Conservation (phyloP, 257 asterid genomes). For the Nicotiana undulata region DNA sequence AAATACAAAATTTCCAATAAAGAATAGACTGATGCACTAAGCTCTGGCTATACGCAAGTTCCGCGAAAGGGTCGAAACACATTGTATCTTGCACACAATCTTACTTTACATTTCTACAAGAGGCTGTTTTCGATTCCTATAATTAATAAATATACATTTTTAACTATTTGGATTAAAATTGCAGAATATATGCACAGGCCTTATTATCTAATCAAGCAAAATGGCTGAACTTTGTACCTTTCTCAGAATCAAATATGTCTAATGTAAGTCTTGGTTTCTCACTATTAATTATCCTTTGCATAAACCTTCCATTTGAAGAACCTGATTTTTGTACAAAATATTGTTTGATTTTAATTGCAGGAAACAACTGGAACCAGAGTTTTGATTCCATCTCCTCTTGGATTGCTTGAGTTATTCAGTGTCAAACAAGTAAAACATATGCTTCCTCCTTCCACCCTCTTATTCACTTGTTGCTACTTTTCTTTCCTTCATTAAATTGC, state of each 20-base stretch:
- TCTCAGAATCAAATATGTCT: constrained; percentile 38
- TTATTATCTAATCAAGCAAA: constrained; percentile 53
- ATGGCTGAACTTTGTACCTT: constrained; percentile 57
- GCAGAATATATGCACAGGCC: constrained; percentile 55
- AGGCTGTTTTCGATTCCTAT: not conserved
- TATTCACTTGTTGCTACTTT: not conserved
- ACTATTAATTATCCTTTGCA: not conserved
- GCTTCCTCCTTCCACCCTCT: not conserved
- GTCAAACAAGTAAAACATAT: constrained; percentile 40
- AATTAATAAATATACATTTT: not conserved
- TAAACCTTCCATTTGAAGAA: not conserved
- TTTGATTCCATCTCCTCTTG: constrained; percentile 52
- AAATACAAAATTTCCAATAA: not conserved
- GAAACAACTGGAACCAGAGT: constrained; percentile 58
- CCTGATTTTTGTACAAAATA: not conserved
- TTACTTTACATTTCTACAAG: not conserved
- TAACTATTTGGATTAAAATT: not conserved
- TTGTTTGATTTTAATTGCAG: constrained; percentile 19
- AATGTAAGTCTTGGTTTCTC: constrained; percentile 20
- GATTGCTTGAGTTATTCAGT: constrained; percentile 58
- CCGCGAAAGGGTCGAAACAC: not conserved
- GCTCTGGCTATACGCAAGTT: not conserved
- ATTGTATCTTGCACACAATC: not conserved
- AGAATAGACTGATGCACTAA: not conserved
- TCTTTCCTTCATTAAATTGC: not conserved